A percentile compares a stretch with the other conserved stretches of the same genome.
phyloP scores from a whole-genome alignment of 1,284 basidiomycete genomes.

The Moesziomyces sp. region DNA sequence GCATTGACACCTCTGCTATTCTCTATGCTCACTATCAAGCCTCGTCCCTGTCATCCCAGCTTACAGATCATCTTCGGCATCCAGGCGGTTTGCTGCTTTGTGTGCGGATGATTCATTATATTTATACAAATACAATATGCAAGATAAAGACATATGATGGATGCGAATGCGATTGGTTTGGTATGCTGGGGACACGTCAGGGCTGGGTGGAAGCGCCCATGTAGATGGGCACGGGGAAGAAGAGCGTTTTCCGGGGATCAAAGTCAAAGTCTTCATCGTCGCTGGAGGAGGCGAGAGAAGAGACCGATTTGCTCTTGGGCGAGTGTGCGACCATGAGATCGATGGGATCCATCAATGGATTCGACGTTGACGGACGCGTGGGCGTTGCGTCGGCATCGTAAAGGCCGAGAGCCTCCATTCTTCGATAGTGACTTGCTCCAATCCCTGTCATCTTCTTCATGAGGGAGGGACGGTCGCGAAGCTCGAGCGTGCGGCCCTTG shows the following conservation, averaged over 20 bases:
- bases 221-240: constrained; percentile 36
- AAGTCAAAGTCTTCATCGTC: constrained; percentile 17
- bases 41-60: no score
- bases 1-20: no score
- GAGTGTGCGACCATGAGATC: constrained; percentile 30
- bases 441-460: constrained; percentile 13
- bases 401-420: constrained; percentile 37
- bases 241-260: constrained; percentile 28
- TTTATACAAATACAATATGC: neutral
- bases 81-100: no score
- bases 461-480: constrained; percentile 3
- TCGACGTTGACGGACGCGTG: constrained; percentile 11
- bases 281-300: neutral
- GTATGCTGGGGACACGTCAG: neutral
- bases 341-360: constrained; percentile 14
- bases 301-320: constrained; percentile 12
- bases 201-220: constrained; percentile 27
- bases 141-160: neutral
- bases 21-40: no score
- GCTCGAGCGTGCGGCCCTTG: constrained; percentile 3
- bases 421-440: constrained; percentile 29
- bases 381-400: constrained; percentile 29
- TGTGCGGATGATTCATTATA: neutral
- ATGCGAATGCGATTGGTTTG: neutral
- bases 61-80: no score